phyloP scores from a whole-genome alignment of 352 stramenopile species.

The Globisporangium orthogonon region DNA sequence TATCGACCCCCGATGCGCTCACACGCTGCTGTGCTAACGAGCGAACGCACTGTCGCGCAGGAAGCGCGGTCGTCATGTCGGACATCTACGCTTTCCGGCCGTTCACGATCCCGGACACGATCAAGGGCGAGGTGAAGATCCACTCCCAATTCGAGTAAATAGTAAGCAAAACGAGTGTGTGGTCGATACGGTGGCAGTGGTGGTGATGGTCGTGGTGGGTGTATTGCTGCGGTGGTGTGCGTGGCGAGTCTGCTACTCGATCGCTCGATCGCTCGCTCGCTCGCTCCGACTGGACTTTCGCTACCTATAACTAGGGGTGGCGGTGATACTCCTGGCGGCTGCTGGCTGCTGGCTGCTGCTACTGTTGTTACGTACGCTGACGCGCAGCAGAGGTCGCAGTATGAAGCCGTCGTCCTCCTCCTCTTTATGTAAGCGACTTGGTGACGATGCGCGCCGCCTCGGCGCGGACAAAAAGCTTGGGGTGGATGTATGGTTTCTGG shows the following conservation, averaged over 20 bases:
- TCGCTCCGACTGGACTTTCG: not conserved
- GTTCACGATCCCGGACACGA: conserved; percentile 30
- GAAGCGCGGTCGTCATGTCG: conserved; percentile 39
- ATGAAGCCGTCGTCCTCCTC: not conserved
- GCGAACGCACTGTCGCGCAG: conserved; percentile 4
- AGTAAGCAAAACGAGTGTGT: conserved; percentile 20
- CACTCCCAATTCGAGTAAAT: conserved; percentile 64
- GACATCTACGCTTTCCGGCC: conserved; percentile 72
- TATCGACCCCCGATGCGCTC: not conserved
- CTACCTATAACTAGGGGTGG: not conserved
- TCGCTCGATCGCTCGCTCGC: no score
- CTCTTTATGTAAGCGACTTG: conserved; percentile 54
- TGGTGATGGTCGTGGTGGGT: not conserved
- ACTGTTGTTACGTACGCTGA: not conserved
- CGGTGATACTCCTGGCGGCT: no score
- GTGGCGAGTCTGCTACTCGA: no score
- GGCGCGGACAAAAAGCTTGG: conserved; percentile 81
- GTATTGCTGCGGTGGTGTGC: not conserved
- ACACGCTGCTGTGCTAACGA: no score
- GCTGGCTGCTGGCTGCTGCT: not conserved
- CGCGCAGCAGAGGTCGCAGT: no score
- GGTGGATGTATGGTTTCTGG: conserved; percentile 76
- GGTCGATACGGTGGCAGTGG: not conserved
- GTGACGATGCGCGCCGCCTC: conserved; percentile 77
- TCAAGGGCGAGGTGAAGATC: conserved; percentile 49